phyloP scores from a whole-genome alignment of 768 basidiomycete genomes.

The Lactarius quietus region DNA sequence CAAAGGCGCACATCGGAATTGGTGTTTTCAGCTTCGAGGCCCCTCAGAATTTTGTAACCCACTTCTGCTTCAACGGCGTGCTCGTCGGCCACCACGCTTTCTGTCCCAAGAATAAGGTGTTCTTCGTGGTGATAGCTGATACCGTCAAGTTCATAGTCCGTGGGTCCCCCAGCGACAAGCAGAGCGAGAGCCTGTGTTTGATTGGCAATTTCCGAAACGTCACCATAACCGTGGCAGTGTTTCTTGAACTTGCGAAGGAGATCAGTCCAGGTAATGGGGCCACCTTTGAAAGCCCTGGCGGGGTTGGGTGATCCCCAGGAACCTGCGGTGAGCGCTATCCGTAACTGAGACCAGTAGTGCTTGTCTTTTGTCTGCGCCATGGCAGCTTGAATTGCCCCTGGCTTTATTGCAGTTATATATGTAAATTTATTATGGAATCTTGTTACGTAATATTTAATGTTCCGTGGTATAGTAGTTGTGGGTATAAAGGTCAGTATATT shows the following conservation, averaged over 20 bases:
- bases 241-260: constrained; percentile 85
- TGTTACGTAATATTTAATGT: too few relatives aligned
- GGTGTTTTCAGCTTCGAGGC: constrained; percentile 19
- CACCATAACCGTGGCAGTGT: constrained; percentile 60
- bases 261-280: constrained; percentile 65
- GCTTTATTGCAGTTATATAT: neutral
- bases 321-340: constrained; percentile 66
- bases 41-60: constrained; percentile 18
- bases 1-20: constrained; percentile 46
- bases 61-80: constrained; percentile 18
- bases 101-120: constrained; percentile 13
- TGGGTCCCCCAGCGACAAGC: constrained; percentile 40
- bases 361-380: constrained; percentile 59
- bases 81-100: constrained; percentile 13
- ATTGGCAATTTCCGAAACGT: constrained; percentile 61
- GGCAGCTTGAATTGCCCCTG: neutral
- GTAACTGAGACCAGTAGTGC: constrained; percentile 77
- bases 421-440: neutral
- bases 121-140: constrained; percentile 49
- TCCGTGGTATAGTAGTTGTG: too few relatives aligned
- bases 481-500: too few relatives aligned
- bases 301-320: constrained; percentile 63
- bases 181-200: constrained; percentile 64
- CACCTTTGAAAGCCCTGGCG: constrained; percentile 55
- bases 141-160: constrained; percentile 47